These are phyloP conservation scores for Yarrowia phangngaensis DNA, from an alignment of 805 yeast species.

Conservation along the genomic window DNA sequence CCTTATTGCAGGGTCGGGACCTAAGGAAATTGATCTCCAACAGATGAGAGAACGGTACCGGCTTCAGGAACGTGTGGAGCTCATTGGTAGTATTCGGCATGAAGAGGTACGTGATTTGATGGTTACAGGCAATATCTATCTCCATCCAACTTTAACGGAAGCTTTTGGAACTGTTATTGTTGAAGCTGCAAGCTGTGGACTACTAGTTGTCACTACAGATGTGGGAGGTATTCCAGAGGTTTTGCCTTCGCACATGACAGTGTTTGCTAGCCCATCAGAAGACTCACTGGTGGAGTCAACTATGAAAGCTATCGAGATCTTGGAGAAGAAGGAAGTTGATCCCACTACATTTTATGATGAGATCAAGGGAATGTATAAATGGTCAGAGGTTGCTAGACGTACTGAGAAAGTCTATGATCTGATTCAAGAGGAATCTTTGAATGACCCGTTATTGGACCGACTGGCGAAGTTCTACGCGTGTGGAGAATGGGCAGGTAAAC, in stretches of 20 bases:
- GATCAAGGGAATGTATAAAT: constrained; percentile 78
- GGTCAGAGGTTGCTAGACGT: constrained; percentile 83
- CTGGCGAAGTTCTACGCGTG: constrained; percentile 62
- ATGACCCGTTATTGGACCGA: constrained; percentile 55
- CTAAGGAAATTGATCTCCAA: constrained; percentile 86
- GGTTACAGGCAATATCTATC: constrained; percentile 88
- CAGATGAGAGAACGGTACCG: constrained; percentile 88
- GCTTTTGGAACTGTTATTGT: constrained; percentile 97
- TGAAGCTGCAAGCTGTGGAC: constrained; percentile 96
- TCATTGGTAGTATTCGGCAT: constrained; percentile 84
- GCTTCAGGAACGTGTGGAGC: constrained; percentile 79
- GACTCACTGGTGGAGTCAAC: constrained; percentile 73
- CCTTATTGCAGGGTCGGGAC: constrained; percentile 95
- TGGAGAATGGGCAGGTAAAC: constrained; percentile 73
- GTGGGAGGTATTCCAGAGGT: constrained; percentile 99
- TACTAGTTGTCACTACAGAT: constrained; percentile 86
- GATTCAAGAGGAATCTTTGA: constrained; percentile 41
- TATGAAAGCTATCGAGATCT: constrained; percentile 58
- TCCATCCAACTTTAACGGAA: constrained; percentile 92
- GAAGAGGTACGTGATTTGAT: constrained; percentile 90
- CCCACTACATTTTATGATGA: constrained; percentile 74
- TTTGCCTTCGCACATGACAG: constrained; percentile 86
- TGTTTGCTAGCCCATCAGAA: constrained; percentile 84
- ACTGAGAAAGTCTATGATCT: constrained; percentile 77
- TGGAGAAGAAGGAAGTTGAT: constrained; percentile 58